Evolutionary conservation across 169 alveolate species (phyloP).

Genomic region (Plasmodium knowlesi): DNA sequence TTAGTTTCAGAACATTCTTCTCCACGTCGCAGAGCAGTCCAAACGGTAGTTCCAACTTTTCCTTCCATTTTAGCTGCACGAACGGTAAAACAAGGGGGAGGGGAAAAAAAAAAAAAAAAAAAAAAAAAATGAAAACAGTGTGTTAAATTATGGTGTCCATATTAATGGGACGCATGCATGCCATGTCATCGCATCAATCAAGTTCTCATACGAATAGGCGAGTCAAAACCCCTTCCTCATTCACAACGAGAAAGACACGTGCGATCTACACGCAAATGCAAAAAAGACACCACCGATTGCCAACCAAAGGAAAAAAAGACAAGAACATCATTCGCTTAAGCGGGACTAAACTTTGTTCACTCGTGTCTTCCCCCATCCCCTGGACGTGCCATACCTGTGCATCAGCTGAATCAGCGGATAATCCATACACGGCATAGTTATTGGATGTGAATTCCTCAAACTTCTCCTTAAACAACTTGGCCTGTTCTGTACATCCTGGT

Average conservation of each 20-base stretch:
- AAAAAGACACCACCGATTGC: background rate
- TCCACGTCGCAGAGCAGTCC: constrained; percentile 78
- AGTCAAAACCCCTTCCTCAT: background rate
- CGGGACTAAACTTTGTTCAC: background rate
- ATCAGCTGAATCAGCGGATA: constrained; percentile 79
- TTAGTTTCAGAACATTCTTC: constrained; percentile 70
- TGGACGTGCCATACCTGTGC: background rate
- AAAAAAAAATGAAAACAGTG: background rate
- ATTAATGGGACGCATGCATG: background rate
- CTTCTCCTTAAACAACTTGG: constrained; percentile 75
- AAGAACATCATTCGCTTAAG: background rate
- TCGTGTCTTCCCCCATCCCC: too few relatives aligned
- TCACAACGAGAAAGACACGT: background rate
- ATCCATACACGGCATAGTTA: constrained; percentile 77
- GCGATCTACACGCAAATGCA: background rate
- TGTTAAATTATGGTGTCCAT: background rate
- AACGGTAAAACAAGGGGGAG: background rate
- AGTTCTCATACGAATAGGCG: background rate
- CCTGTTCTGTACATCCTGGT: constrained; percentile 85
- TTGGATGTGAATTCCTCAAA: constrained; percentile 45
- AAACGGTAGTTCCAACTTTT: constrained; percentile 75
- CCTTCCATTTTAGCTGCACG: constrained; percentile 79
- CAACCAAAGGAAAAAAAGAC: background rate
- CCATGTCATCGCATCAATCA: background rate
- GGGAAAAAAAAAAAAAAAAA: background rate